Percentiles rank a stretch among this genome's conserved stretches.
Conservation (phyloP, 257 asterid species). For the Ophiorrhiza pumila region DNA sequence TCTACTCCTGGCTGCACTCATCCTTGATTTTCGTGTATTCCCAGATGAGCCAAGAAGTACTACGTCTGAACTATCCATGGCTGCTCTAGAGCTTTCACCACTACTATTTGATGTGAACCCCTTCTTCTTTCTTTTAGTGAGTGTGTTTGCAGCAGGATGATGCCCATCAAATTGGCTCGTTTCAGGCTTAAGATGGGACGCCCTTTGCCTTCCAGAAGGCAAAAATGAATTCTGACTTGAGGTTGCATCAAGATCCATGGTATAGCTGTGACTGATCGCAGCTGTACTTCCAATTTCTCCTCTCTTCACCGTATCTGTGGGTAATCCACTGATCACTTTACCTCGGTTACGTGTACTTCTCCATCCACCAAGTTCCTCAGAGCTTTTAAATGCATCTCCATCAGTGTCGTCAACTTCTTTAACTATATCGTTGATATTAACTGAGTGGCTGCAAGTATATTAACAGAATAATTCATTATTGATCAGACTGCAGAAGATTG, state of each 20-base stretch:
- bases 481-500: conserved; percentile 2
- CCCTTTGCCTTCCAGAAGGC: conserved; percentile 37
- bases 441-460: conserved; percentile 43
- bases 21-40: conserved; percentile 31
- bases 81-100: conserved; percentile 57
- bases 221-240: conserved; percentile 31
- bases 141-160: conserved; percentile 29
- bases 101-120: conserved; percentile 40
- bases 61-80: conserved; percentile 45
- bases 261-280: conserved; percentile 21
- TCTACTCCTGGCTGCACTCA: conserved; percentile 21
- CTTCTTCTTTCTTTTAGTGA: conserved; percentile 53
- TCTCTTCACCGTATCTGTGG: conserved; percentile 30
- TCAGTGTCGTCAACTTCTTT: conserved; percentile 28
- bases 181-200: conserved; percentile 32
- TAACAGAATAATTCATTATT: not conserved
- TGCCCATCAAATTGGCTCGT: conserved; percentile 30
- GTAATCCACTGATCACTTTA: conserved; percentile 32
- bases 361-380: conserved; percentile 52
- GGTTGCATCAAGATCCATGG: conserved; percentile 24
- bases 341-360: conserved; percentile 47
- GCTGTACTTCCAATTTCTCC: conserved; percentile 35
- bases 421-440: conserved; percentile 32
- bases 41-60: conserved; percentile 43
- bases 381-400: conserved; percentile 21